Evolutionary conservation across 257 asterid species (phyloP).

Genomic region (Hygrophila difformis): DNA sequence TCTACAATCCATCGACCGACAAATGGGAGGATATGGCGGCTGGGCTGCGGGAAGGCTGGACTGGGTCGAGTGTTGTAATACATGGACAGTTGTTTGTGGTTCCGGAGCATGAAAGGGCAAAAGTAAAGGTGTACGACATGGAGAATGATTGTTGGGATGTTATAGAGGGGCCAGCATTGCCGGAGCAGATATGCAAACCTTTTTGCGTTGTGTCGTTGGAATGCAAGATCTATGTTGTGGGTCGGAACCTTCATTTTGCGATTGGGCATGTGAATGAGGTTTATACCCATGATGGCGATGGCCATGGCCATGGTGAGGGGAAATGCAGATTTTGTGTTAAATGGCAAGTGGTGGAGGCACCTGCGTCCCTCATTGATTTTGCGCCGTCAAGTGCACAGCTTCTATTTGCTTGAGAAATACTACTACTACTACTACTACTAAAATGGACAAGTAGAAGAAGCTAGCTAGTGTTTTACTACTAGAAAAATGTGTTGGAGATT

Average conservation of each 20-base stretch:
- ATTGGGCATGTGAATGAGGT: slow-evolving; percentile 46
- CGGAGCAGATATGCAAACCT: slow-evolving; percentile 89
- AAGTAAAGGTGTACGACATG: slow-evolving; percentile 69
- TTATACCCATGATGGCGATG: background rate
- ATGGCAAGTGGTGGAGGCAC: slow-evolving; percentile 81
- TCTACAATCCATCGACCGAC: slow-evolving; percentile 65
- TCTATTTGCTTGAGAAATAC: slow-evolving; percentile 32
- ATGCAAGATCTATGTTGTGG: slow-evolving; percentile 60
- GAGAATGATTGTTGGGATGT: slow-evolving; percentile 72
- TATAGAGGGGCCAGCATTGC: slow-evolving; percentile 75
- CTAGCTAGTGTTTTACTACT: no score
- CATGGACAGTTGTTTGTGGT: slow-evolving; percentile 68
- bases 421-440: no score
- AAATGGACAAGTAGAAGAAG: no score
- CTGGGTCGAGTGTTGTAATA: slow-evolving; percentile 85
- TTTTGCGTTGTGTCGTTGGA: slow-evolving; percentile 65
- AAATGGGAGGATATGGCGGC: slow-evolving; percentile 79
- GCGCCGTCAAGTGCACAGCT: slow-evolving; percentile 88
- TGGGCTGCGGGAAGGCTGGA: slow-evolving; percentile 96
- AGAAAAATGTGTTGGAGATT: no score
- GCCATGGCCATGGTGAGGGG: slow-evolving; percentile 15
- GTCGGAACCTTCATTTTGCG: slow-evolving; percentile 82
- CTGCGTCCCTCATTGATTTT: slow-evolving; percentile 49
- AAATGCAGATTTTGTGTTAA: slow-evolving; percentile 38
- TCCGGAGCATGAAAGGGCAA: slow-evolving; percentile 88